A percentile compares a stretch with the other conserved stretches of the same genome.
Evolutionary conservation across 2,329 filamentous ascomycete species (phyloP).

Genomic region (Phoma sp.): DNA sequence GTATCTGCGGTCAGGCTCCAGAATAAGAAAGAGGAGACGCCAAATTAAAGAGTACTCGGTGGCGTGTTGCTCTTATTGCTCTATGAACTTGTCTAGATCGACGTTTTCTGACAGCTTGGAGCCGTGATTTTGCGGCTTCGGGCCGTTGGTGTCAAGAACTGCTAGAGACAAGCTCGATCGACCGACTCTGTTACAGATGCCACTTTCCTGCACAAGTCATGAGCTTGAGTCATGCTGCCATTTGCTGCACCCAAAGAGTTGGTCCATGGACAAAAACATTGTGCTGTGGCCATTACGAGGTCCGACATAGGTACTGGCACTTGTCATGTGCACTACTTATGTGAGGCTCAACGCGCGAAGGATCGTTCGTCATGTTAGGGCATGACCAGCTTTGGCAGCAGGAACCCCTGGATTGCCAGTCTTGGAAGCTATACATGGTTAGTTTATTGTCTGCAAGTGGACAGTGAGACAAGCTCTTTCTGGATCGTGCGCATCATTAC

Average conservation of each 20-base stretch:
- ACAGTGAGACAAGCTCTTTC: not conserved
- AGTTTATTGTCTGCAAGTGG: not conserved
- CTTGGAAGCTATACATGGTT: not conserved
- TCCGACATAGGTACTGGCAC: not conserved
- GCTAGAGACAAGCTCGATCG: not conserved
- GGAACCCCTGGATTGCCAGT: not conserved
- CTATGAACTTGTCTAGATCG: not conserved
- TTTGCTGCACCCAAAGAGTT: too few relatives aligned
- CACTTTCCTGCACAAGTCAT: not conserved
- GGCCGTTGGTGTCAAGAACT: not conserved
- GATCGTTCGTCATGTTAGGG: not conserved
- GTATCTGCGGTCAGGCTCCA: not conserved
- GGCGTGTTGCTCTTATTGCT: not conserved
- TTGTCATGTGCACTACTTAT: not conserved
- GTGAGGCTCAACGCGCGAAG: not conserved
- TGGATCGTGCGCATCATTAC: not conserved
- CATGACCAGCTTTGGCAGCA: not conserved
- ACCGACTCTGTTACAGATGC: conserved; percentile 1
- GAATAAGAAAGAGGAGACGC: not conserved
- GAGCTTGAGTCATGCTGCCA: not conserved
- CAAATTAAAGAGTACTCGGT: not conserved
- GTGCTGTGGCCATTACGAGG: not conserved
- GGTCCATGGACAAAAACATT: too few relatives aligned
- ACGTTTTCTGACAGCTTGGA: not conserved
- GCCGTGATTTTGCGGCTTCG: not conserved